phyloP scores from a whole-genome alignment of 495 filamentous ascomycete genomes.

The Penicillium chermesinum region DNA sequence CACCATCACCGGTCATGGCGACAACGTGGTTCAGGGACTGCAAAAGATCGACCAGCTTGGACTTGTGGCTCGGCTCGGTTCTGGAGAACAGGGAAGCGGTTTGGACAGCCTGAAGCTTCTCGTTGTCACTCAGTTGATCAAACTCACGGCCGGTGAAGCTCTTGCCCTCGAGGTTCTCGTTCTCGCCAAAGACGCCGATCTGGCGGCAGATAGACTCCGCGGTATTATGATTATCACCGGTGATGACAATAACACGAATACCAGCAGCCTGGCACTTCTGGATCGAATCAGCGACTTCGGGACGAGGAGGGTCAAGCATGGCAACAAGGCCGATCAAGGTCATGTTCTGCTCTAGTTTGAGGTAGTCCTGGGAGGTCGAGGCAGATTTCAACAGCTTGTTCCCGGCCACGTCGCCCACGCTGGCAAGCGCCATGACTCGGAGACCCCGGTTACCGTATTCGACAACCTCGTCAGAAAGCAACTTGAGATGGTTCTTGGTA shows the following conservation, averaged over 20 bases:
- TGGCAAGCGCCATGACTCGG: constrained; percentile 90
- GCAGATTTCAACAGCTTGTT: constrained; percentile 68
- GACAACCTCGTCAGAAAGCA: constrained; percentile 72
- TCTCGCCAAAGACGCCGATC: constrained; percentile 83
- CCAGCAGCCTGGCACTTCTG: constrained; percentile 85
- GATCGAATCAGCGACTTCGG: constrained; percentile 86
- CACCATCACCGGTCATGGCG: constrained; percentile 98
- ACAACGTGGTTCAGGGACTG: constrained; percentile 92
- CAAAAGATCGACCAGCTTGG: constrained; percentile 90
- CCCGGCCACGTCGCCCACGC: constrained; percentile 62
- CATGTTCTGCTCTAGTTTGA: constrained; percentile 83
- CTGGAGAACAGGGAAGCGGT: constrained; percentile 91
- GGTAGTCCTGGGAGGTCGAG: constrained; percentile 77
- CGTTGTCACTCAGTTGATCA: constrained; percentile 70
- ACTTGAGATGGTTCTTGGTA: constrained; percentile 55
- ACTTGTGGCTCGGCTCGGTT: constrained; percentile 94
- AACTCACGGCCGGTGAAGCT: constrained; percentile 95
- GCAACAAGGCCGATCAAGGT: constrained; percentile 90
- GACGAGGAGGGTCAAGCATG: constrained; percentile 96
- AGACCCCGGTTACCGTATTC: constrained; percentile 90
- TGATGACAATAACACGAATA: constrained; percentile 96
- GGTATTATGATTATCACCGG: constrained; percentile 95
- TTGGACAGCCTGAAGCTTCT: constrained; percentile 79
- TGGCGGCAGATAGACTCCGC: constrained; percentile 96
- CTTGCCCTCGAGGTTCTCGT: constrained; percentile 84